Evolutionary conservation across 2,329 filamentous ascomycete species (phyloP), one percentile per base, ranked within the genome.

Genomic region (Ciborinia camelliae): DNA sequence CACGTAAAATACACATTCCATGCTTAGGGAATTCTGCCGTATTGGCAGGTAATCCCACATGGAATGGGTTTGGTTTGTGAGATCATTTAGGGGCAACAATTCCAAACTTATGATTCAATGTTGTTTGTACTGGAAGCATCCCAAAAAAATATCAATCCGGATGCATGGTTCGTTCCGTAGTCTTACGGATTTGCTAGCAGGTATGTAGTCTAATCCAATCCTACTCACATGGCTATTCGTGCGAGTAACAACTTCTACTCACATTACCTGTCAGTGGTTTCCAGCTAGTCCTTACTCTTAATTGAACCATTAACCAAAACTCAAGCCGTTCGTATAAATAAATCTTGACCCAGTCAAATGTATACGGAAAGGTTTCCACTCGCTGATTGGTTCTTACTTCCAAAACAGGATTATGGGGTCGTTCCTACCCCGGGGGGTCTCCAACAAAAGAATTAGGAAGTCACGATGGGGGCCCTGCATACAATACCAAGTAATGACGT

Each of bases 391-490:
- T 23, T 57, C 39, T 32, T 15, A 43, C 39, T 45, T 2, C 39
- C 26, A 45, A 45, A 57, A 23, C 39, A 32, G 18, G 39, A 9
- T 35, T 18, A 43, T 57, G 39, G 39, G 39, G 54, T n/a, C 4
- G 20, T 57, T 43, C 54, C 10, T 10, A n/a, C 54, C 53, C 54
- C 26, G 37, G 26, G 26, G 26, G 39, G 20, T 43, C 37, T 41
- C 37, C 53, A 55, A 30, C 37, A 41, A 41, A 30, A 43, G n/a
- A 28, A 9, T 23, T 30, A 20, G 37, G 37, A 41, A 55, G 39
- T 57, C 39, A 45, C 54, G 23, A 15, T 57, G 54, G 39, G 10
- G 54, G 39, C 23, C 37, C 37, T 55, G 53, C 53, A 55, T 55
- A 41, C 18, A 55, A 30, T n/a, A 54, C 23, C 4, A 8, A 8